Conservation (phyloP, 2,329 filamentous ascomycete species). For the Botrytis paeoniae region DNA sequence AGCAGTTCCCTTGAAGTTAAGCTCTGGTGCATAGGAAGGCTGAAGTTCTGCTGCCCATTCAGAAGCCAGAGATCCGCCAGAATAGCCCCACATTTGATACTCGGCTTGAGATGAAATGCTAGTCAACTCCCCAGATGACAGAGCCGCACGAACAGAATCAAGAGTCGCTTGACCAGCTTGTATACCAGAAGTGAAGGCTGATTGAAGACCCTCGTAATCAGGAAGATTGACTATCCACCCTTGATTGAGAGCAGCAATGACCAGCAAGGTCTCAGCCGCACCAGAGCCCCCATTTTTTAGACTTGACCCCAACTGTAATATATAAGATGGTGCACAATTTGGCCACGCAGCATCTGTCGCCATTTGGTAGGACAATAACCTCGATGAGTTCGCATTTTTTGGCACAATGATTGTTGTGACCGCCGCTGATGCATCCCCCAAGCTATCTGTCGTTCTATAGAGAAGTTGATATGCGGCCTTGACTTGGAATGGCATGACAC, state of each 20-base stretch:
- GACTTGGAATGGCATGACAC: slow-evolving; percentile 26
- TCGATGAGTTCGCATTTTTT: not conserved
- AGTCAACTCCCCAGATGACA: not conserved
- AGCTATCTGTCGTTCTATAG: slow-evolving; percentile 42
- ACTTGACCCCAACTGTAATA: slow-evolving; percentile 12
- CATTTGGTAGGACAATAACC: slow-evolving; percentile 44
- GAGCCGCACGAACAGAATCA: slow-evolving; percentile 28
- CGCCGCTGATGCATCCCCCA: slow-evolving; percentile 39
- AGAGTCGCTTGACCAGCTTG: slow-evolving; percentile 26
- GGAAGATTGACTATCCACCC: slow-evolving; percentile 28
- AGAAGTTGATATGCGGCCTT: slow-evolving; percentile 39
- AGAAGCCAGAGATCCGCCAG: slow-evolving; percentile 51
- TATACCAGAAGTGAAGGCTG: slow-evolving; percentile 22
- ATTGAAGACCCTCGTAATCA: slow-evolving; percentile 28
- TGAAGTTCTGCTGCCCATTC: slow-evolving; percentile 54
- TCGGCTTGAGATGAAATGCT: not conserved
- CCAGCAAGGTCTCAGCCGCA: slow-evolving; percentile 27
- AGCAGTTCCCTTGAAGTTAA: slow-evolving; percentile 48
- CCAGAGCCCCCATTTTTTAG: slow-evolving; percentile 36
- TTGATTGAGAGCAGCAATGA: slow-evolving; percentile 15
- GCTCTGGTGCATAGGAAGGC: slow-evolving; percentile 50
- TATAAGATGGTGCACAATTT: slow-evolving; percentile 42
- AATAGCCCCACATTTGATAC: slow-evolving; percentile 51
- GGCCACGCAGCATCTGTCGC: slow-evolving; percentile 42
- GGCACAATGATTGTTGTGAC: slow-evolving; percentile 43